Evolutionary conservation across 805 yeast genomes (phyloP).

Genomic region (Candida maesae): DNA sequence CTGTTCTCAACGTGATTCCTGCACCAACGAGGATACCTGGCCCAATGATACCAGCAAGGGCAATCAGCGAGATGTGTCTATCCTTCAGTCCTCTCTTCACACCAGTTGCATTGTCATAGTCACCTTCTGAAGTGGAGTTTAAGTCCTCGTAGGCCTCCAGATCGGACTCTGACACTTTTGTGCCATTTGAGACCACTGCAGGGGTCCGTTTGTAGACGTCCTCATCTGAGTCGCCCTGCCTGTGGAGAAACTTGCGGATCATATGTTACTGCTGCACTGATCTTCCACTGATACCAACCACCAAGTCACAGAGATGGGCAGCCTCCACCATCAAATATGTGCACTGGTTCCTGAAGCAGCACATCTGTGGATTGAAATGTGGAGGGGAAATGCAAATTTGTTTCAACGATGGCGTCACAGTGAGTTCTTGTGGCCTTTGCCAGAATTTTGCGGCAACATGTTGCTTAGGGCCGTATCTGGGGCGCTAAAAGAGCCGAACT

Average conservation of each 20-base stretch:
- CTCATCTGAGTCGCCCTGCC: not conserved
- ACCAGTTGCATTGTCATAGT: conserved; percentile 23
- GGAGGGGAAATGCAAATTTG: conserved; percentile 13
- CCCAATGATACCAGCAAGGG: conserved; percentile 57
- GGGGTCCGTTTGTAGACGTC: not conserved
- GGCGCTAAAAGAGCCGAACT: no score
- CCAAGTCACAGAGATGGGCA: no score
- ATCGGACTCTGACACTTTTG: not conserved
- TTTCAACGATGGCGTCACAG: conserved; percentile 6
- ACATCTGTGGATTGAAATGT: no score
- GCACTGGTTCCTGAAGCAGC: no score
- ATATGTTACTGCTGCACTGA: no score
- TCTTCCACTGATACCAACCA: no score
- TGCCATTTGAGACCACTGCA: no score
- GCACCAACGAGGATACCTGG: conserved; percentile 58
- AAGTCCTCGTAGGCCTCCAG: not conserved
- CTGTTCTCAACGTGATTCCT: conserved; percentile 44
- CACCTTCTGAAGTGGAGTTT: not conserved
- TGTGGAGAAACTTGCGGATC: not conserved
- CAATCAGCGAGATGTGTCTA: conserved; percentile 48
- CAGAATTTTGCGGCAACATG: no score
- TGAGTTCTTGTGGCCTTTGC: not conserved
- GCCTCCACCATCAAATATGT: no score
- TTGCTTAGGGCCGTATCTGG: no score
- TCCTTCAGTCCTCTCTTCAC: conserved; percentile 46